Base-by-base conservation (phyloP, 208 protist species). In the Leishmania lainsoni region DNA sequence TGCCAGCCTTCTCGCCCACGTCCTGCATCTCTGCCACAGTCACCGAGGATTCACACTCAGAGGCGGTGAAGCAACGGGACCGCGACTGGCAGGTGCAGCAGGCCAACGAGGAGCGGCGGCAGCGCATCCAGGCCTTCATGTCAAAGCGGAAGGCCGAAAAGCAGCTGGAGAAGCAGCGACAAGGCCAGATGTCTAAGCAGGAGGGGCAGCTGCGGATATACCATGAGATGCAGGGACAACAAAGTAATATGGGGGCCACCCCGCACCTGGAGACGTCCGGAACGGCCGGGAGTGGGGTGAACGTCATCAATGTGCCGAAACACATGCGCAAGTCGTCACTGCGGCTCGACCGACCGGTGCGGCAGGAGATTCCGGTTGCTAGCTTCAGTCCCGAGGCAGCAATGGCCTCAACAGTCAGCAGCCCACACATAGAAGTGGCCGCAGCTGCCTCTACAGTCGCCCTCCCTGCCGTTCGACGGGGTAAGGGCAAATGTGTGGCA, bases 121-220 rank as follows among this genome's bases (percentile, higher is more conserved):
- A 91, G 83, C 87, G 91, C 58, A 89, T 95, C 32, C 82, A 88
- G 71, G 89, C 91, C 16, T 93, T 91, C 75, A 86, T 95, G 83
- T 86, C 86, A 63, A 82, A 79, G 66, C 91, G 91, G 51, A 89
- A 83, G 80, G 83, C 85, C 35, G 81, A 92, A 73, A 93, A 88
- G 80, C 49, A 83, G 56, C 51, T 80, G 63, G 81, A 90, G 75
- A 77, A 89, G 76, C 73, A 83, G 73, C 83, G 78, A 48, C 39
- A 73, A 16, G 63, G 80, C 70, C 73, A 83, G 54, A 39, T 79
- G 52, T 42, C 58, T 72, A 49, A 79, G 61, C 78, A 45, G 45
- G 65, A 76, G 63, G 79, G 63, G 6, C 69, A 51, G 65, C 35
- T 66, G 4, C 58, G 78, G 76, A 52, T 75, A 17, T 59, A 48